Base-by-base conservation (phyloP, 2,329 filamentous ascomycete species). In the Stromatinia cepivora region DNA sequence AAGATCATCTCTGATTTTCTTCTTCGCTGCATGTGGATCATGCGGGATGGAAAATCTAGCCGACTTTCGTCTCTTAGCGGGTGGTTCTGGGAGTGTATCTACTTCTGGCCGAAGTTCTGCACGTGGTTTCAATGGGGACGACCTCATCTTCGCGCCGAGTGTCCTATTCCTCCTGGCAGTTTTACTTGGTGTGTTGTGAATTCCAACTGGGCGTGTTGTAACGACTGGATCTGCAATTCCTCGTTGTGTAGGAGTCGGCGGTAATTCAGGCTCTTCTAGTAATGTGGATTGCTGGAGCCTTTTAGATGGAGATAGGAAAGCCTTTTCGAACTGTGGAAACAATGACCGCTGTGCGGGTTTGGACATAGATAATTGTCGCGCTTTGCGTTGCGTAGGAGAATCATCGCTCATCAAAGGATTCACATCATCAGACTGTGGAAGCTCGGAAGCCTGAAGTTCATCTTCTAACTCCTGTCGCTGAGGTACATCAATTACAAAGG, bases 181-280 rank as follows among this genome's bases (percentile, higher is more conserved):
- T 70, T 82, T 85, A 31, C 84, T 86, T 0, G 87, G 86, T 20
- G 85, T 87, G 64, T 84, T 84, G 70, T 89, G 87, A 39, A 90
- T 89, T 0, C 87, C 88, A 28, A 80, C 77, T 0, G 87, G 85
- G 10, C 86, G 86, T 4, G 85, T 85, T 56, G 83, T 85, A 39
- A 86, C 81, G 1, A 85, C 80, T 15, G 84, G 82, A 70, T 89
- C 87, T 2, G 80, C 79, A 17, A 84, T 78, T 4, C 82, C 82
- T 50, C 80, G 80, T 61, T 84, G 81, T 42, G 82, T 81, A 0
- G 84, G 84, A 0, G 86, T 86, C 0, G 86, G 86, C 4, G 89
- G 90, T 7, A 92, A 81, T 61, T 90, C 87, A 1, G 88, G 88
- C 73, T 91, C 88, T 22, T 83, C 82, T n/a, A 77, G 45, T 50